Base-by-base conservation (phyloP, 2,329 filamentous ascomycete genomes). In the Fusarium goolgardi region DNA sequence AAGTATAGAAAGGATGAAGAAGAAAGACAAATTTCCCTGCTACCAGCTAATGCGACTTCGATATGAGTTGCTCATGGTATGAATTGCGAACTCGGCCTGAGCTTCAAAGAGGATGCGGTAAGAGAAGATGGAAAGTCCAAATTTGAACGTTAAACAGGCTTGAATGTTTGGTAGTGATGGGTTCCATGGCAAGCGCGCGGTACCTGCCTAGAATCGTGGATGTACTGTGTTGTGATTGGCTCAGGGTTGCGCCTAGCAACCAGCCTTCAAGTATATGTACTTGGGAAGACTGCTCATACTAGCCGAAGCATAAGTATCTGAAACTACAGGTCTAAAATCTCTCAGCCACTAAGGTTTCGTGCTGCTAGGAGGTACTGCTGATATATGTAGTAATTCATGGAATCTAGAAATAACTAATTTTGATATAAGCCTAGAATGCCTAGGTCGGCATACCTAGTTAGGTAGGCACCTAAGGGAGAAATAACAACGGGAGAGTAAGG, bases 231-330 rank as follows among this genome's bases (percentile, higher is more conserved):
- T 44, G 15, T 64, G 46, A 65, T 64, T 64, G 62, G 60, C 31
- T 25, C 16, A 50, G 62, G 43, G 62, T 65, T 69, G 61, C 70
- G 59, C 46, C 62, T 66, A 55, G 74, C 74, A 75, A 75, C 74
- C 67, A 66, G 45, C 58, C 34, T 32, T 32, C 18, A 52, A 35
- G 63, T 65, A 65, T 43, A 57, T 58, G 39, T 63, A 65, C 62
- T 49, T 67, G 23, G 16, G 18, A 18, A n/a, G n/a, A 6, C 21
- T 23, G 3, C 12, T 29, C 2, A 3, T 5, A 1, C 4, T 16
- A 6, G 12, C 18, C 15, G 6, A 2, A 16, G 13, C 4, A n/a
- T n/a, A 55, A 27, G 69, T 71, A 72, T 37, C 44, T 9, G 10
- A 11, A 29, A 62, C 55, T 29, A 25, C 21, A 41, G n/a, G 9